Percentiles rank a stretch among this genome's conserved stretches.
Evolutionary conservation across 1,139 yeast genomes (phyloP).

Genomic region (Keqinozyma sinolaborantium): DNA sequence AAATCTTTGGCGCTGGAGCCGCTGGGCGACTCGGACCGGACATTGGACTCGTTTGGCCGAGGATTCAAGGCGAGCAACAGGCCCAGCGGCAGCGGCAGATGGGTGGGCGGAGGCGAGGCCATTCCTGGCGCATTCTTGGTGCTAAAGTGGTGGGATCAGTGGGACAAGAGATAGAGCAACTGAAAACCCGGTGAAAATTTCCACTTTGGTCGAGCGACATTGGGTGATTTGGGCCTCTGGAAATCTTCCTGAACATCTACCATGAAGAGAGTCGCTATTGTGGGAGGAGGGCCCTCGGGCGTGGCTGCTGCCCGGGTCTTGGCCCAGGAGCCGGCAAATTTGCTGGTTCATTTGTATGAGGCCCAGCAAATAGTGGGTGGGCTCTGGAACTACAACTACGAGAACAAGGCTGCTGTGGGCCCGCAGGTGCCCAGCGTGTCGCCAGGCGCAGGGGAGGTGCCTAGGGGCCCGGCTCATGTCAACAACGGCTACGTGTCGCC

Average conservation of each 20-base stretch:
- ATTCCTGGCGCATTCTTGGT: too few species aligned
- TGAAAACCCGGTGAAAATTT: too few species aligned
- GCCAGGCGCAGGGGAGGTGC: constrained; percentile 4
- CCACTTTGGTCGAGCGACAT: not conserved
- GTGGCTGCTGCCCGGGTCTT: constrained; percentile 47
- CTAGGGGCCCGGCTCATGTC: constrained; percentile 39
- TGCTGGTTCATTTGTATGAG: constrained; percentile 42
- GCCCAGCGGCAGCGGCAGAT: too few species aligned
- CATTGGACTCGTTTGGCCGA: too few species aligned
- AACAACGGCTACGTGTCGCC: constrained; percentile 27
- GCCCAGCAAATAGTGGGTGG: constrained; percentile 43
- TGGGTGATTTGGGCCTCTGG: not conserved
- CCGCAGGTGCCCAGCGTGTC: constrained; percentile 2
- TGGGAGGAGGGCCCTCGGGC: constrained; percentile 55
- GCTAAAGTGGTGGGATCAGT: too few species aligned
- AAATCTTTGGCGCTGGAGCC: too few species aligned
- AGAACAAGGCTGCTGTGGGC: constrained; percentile 13
- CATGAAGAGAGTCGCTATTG: constrained; percentile 28
- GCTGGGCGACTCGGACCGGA: too few species aligned
- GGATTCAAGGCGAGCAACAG: too few species aligned
- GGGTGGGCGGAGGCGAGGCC: too few species aligned
- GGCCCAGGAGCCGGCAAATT: constrained; percentile 32
- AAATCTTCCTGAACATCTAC: too few species aligned
- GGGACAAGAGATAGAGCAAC: too few species aligned
- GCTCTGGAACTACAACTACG: constrained; percentile 41